Base-by-base conservation (phyloP, 495 filamentous ascomycete species). In the Chaetomidium leptoderma region DNA sequence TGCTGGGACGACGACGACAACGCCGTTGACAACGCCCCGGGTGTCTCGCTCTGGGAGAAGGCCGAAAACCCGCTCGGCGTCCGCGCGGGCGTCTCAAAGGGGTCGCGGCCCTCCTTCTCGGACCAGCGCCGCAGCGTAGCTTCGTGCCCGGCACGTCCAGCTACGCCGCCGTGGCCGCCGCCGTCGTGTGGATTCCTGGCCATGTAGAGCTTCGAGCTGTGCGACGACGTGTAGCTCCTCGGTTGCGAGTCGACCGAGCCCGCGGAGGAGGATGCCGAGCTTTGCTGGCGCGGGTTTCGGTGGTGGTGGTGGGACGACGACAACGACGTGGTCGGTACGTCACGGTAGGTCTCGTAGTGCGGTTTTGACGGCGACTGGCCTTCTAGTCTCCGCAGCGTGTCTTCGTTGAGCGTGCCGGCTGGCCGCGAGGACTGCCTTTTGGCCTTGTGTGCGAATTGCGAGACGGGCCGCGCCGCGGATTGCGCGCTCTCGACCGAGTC, bases 211-310 rank as follows among this genome's bases (percentile, higher is more conserved):
- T 47, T 59, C 21, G 61, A 63, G 53, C 65, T 70, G 43, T 58
- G 57, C 8, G 60, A 62, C 2, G 54, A 46, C 9, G 61, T 46
- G 55, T 65, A 59, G 48, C 60, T 64, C 40, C 55, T 55, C 6
- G 68, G 66, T n/a, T 70, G 62, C 1, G 65, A 72, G 29, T 62
- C 67, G 53, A 68, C 61, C 19, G 71, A 76, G 23, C 74, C 66
- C 2, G 62, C 70, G 3, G 68, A 71, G 2, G 72, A 74, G 14
- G 69, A 69, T 6, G 49, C 29, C 17, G 72, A 71, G 47, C 63
- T 69, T 6, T 57, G 68, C 50, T 74, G 60, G 27, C 46, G 58
- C 30, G 53, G 65, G 24, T 53, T 36, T 7, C 2, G 19, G 46
- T 35, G n/a, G 7, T 35, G 27, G 37, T 14, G 7, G 55, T 19